These are phyloP conservation scores for Termitomyces sp. DNA, from an alignment of 1,284 basidiomycete genomes.

Conservation along the genomic window DNA sequence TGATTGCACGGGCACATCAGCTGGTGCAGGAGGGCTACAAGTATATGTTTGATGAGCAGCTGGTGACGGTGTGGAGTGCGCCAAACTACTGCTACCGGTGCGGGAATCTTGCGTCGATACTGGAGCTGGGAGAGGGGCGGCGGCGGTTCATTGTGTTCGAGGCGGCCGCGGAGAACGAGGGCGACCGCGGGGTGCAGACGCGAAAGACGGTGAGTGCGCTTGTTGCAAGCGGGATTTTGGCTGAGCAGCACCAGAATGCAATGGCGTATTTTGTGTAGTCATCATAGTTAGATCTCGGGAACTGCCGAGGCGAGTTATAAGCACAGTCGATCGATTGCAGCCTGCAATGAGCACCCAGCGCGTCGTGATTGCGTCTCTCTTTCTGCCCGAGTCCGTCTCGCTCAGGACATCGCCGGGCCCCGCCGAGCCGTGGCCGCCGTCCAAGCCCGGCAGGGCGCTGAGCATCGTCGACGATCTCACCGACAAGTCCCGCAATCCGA, in stretches of 20 bases:
- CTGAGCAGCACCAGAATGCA: slow-evolving; percentile 32
- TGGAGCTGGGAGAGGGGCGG: slow-evolving; percentile 28
- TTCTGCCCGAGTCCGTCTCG: slow-evolving; percentile 67
- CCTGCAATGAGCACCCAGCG: slow-evolving; percentile 57
- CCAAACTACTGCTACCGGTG: slow-evolving; percentile 92
- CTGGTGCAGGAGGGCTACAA: slow-evolving; percentile 97
- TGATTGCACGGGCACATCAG: slow-evolving; percentile 93
- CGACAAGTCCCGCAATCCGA: slow-evolving; percentile 41
- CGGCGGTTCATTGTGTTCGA: slow-evolving; percentile 75
- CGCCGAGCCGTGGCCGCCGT: not conserved
- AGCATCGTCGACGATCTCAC: slow-evolving; percentile 73
- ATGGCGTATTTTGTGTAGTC: slow-evolving; percentile 62
- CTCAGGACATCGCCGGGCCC: slow-evolving; percentile 33
- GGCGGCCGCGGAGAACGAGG: slow-evolving; percentile 82
- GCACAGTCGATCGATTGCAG: slow-evolving; percentile 14
- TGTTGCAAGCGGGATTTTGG: slow-evolving; percentile 2
- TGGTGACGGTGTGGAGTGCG: slow-evolving; percentile 97
- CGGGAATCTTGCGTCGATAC: slow-evolving; percentile 73
- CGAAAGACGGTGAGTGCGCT: slow-evolving; percentile 50
- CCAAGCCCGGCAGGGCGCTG: slow-evolving; percentile 32
- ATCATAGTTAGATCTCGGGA: slow-evolving; percentile 8
- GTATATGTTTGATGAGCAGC: slow-evolving; percentile 92
- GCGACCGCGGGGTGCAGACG: slow-evolving; percentile 66
- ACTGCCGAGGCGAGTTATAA: slow-evolving; percentile 7
- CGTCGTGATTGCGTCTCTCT: slow-evolving; percentile 72